A percentile compares a stretch with the other conserved stretches of the same genome.
These are phyloP conservation scores for Septoria linicola DNA, from an alignment of 2,329 filamentous ascomycete species.

Conservation along the genomic window DNA sequence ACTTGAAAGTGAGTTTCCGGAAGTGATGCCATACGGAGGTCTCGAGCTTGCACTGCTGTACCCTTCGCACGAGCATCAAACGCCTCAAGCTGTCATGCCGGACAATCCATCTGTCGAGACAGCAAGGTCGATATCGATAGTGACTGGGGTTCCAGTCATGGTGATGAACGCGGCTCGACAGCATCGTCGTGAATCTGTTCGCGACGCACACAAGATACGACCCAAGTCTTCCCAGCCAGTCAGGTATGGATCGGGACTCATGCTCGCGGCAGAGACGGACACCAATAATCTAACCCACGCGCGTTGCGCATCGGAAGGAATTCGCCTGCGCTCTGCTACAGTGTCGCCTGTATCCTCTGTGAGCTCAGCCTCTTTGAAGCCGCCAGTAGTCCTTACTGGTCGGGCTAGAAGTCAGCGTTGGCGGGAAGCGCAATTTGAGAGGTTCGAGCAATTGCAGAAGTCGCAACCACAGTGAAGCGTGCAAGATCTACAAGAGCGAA, in stretches of 20 bases:
- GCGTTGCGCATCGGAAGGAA: neutral
- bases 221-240: neutral
- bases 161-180: too few relatives aligned
- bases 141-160: neutral
- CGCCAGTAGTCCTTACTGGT: neutral
- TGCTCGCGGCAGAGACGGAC: neutral
- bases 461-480: neutral
- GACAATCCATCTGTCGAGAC: neutral
- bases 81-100: neutral
- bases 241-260: neutral
- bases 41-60: neutral
- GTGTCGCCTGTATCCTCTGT: neutral
- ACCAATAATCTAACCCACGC: neutral
- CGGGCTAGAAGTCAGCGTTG: slow-evolving; percentile 2
- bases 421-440: slow-evolving; percentile 2
- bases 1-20: slow-evolving; percentile 4
- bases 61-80: neutral
- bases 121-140: neutral
- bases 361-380: too few relatives aligned
- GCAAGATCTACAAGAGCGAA: neutral
- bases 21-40: neutral
- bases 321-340: neutral
- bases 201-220: neutral
- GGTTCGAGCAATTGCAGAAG: neutral
- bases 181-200: neutral